Base-by-base conservation (phyloP, 106 monocot genomes). In the Phalaenopsis equestris region DNA sequence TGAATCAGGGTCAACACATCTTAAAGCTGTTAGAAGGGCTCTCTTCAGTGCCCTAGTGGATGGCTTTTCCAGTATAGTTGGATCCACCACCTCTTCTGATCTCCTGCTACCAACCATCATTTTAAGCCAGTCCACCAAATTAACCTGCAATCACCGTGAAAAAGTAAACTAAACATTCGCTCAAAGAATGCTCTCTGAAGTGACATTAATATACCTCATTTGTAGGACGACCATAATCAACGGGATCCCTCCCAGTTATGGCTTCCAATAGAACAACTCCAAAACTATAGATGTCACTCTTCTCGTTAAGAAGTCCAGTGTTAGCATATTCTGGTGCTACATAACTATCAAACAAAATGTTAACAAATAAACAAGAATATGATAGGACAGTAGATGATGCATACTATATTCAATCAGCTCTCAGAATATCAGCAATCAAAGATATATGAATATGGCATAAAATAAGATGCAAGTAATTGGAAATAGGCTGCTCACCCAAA, bases 281-380 rank as follows among this genome's bases (percentile, higher is more conserved):
- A 81, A 87, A 92, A 80, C 92, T 92, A 83, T 92, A 92, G 21
- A 92, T 73, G 42, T 92, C 89, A 73, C 92, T 89, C 76, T 89
- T 92, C 72, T 92, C 92, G 72, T 87, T 92, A 5, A 92, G 85
- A 73, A 92, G 86, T 42, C 92, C 92, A 84, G 87, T 87, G 74
- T 86, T 92, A 42, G 92, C 92, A 84, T 92, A 92, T 76, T 92
- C 92, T 76, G 92, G 92, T 42, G 92, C 92, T 9, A 92, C 92
- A 84, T 92, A 92, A 46, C 92, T 92, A 72, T 68, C 37, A 36
- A 38, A 78, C 3, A 68, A 23, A 78, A 47, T 24, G 55, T 41
- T 11, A 52, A 57, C 17, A 56, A 37, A 78, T 5, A 37, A 45
- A 55, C 42, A 55, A 47, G 77, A 41, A 70, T 42, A 24, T 43